These are phyloP conservation scores for Bryoglossum gracile DNA, from an alignment of 495 filamentous ascomycete species.

Conservation along the genomic window DNA sequence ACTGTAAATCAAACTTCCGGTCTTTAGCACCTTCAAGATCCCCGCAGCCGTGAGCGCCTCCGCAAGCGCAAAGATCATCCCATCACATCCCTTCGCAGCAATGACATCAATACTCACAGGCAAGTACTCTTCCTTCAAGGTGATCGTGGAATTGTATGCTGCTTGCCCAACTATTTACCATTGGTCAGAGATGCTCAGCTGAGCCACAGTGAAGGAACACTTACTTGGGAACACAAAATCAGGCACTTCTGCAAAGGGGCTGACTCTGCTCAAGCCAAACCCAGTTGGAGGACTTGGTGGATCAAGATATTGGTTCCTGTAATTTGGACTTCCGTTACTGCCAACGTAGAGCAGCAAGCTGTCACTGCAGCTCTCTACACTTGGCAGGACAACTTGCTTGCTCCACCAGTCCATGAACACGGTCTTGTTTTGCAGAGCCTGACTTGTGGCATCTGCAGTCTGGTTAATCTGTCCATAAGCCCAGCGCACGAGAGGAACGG, in stretches of 20 bases:
- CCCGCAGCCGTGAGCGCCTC: constrained; percentile 42
- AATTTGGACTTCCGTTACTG: constrained; percentile 23
- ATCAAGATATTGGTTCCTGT: constrained; percentile 29
- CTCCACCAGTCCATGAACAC: constrained; percentile 49
- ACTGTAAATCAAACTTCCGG: constrained; percentile 32
- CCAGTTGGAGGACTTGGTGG: constrained; percentile 34
- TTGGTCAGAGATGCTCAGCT: not conserved
- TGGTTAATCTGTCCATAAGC: constrained; percentile 32
- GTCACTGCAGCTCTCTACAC: constrained; percentile 31
- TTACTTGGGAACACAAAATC: constrained; percentile 48
- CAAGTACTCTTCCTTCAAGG: constrained; percentile 44
- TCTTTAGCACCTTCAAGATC: constrained; percentile 38
- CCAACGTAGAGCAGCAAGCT: constrained; percentile 32
- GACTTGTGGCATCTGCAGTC: constrained; percentile 22
- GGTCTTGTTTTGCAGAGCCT: constrained; percentile 38
- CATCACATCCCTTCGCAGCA: constrained; percentile 56
- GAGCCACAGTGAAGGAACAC: constrained; percentile 6
- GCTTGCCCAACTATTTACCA: constrained; percentile 40
- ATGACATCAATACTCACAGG: constrained; percentile 54
- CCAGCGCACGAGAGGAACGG: constrained; percentile 49
- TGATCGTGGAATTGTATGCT: constrained; percentile 44
- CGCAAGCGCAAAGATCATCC: constrained; percentile 49
- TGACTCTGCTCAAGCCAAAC: constrained; percentile 38
- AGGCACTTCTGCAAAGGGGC: constrained; percentile 42
- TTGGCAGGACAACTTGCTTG: constrained; percentile 34